Percentiles rank a stretch among this genome's conserved stretches.
phyloP scores from a whole-genome alignment of 1,139 yeast genomes.

The Petasospora rhodanensis region DNA sequence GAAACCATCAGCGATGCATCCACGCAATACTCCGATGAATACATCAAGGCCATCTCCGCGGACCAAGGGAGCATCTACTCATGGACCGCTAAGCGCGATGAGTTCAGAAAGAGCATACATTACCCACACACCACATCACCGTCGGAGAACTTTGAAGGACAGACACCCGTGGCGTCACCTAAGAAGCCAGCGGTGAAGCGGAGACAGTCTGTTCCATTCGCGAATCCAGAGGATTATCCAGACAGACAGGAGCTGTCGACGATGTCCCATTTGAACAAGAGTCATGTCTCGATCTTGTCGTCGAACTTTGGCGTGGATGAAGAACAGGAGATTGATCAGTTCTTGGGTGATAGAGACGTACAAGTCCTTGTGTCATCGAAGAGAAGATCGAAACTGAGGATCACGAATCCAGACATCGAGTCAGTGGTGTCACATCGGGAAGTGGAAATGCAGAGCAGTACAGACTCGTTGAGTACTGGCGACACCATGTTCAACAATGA shows the following conservation, averaged over 20 bases:
- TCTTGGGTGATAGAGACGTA: slow-evolving; percentile 54
- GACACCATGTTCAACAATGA: neutral
- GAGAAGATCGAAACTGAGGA: slow-evolving; percentile 56
- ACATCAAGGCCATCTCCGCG: slow-evolving; percentile 16
- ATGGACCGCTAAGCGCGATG: slow-evolving; percentile 23
- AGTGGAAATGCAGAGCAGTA: neutral
- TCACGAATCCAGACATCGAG: slow-evolving; percentile 58
- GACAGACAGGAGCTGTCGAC: slow-evolving; percentile 18
- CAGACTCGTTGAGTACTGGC: too few relatives aligned
- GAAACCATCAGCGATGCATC: slow-evolving; percentile 1
- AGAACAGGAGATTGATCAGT: slow-evolving; percentile 33
- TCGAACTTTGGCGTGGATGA: slow-evolving; percentile 18
- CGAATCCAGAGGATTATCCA: slow-evolving; percentile 22
- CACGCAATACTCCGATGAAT: slow-evolving; percentile 14
- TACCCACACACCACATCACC: neutral
- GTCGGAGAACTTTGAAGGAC: slow-evolving; percentile 1
- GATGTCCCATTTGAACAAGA: slow-evolving; percentile 10
- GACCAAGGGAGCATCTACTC: slow-evolving; percentile 23
- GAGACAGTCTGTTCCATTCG: slow-evolving; percentile 15
- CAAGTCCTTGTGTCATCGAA: slow-evolving; percentile 73
- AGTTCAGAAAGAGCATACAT: slow-evolving; percentile 12
- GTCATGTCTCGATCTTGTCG: slow-evolving; percentile 5
- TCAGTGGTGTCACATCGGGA: neutral
- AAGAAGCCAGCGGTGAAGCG: neutral
- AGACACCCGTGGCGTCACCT: slow-evolving; percentile 2